Evolutionary conservation across 768 basidiomycete genomes (phyloP).

Genomic region (Mycena filopes): DNA sequence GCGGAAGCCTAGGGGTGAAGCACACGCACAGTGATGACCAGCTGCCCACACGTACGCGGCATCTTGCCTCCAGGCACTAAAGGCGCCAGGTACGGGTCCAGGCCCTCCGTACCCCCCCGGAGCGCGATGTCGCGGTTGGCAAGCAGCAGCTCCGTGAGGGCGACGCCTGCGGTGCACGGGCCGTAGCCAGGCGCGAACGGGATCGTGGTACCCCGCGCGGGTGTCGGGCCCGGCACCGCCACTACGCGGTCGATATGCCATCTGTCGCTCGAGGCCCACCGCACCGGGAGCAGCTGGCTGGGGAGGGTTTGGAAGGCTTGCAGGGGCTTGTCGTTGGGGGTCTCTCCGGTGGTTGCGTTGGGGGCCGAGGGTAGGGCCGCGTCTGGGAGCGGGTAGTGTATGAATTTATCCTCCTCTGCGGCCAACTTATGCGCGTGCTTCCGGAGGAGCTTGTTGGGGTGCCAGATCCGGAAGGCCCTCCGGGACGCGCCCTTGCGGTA

Average conservation of each 20-base stretch:
- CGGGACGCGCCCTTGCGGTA: no score
- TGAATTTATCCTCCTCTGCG: no score
- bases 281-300: neutral
- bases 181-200: neutral
- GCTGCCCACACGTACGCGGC: neutral
- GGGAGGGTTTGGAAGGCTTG: neutral
- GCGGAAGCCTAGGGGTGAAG: neutral
- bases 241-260: neutral
- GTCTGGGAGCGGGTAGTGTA: no score
- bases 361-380: no score
- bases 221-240: neutral
- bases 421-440: no score
- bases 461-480: no score
- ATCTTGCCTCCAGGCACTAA: no score
- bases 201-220: neutral
- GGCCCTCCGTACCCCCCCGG: no score
- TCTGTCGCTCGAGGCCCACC: neutral
- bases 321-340: no score
- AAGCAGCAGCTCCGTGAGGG: neutral
- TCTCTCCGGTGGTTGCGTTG: no score
- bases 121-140: neutral
- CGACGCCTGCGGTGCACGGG: slow-evolving; percentile 5
- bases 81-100: neutral
- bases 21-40: neutral
- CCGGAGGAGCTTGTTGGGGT: no score